A percentile compares a stretch with the other conserved stretches of the same genome.
phyloP scores from a whole-genome alignment of 768 basidiomycete species.

The Strobilomyces confusus region DNA sequence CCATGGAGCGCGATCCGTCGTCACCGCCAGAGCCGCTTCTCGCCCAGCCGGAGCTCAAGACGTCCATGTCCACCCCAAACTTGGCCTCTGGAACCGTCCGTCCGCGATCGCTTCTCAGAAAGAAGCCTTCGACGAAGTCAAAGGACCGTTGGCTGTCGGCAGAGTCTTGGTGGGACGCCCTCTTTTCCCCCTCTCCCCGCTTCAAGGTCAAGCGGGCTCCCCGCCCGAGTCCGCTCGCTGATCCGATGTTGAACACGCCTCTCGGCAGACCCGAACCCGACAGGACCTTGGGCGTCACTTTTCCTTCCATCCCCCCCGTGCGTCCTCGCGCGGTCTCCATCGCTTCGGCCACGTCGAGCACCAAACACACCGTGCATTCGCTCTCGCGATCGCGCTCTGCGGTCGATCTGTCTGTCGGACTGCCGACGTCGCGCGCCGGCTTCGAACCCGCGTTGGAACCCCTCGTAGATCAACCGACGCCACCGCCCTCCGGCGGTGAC shows the following conservation, averaged over 20 bases:
- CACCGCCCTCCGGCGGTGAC: constrained; percentile 2
- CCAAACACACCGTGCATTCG: neutral
- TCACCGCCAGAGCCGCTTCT: neutral
- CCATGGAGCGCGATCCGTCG: neutral
- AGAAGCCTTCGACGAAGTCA: constrained; percentile 21
- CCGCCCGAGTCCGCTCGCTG: constrained; percentile 15
- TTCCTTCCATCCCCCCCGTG: constrained; percentile 3
- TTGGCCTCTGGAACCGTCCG: constrained; percentile 33
- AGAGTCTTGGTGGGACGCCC: constrained; percentile 79
- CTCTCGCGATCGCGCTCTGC: constrained; percentile 23
- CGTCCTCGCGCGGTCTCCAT: constrained; percentile 25
- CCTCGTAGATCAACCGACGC: constrained; percentile 11
- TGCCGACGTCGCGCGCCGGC: constrained; percentile 3
- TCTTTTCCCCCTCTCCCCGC: constrained; percentile 72
- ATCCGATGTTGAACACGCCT: constrained; percentile 43
- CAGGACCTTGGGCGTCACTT: neutral
- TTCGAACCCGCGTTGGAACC: constrained; percentile 22
- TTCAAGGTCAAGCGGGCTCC: constrained; percentile 48
- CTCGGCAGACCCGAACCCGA: constrained; percentile 32
- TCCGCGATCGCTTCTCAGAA: constrained; percentile 13
- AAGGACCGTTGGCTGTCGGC: constrained; percentile 68
- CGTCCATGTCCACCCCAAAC: constrained; percentile 65
- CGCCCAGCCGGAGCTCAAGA: constrained; percentile 35
- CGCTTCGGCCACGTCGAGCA: neutral
- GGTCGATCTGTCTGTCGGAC: constrained; percentile 14